Base-by-base conservation (phyloP, 2,329 filamentous ascomycete species). In the Colletotrichum plurivorum region DNA sequence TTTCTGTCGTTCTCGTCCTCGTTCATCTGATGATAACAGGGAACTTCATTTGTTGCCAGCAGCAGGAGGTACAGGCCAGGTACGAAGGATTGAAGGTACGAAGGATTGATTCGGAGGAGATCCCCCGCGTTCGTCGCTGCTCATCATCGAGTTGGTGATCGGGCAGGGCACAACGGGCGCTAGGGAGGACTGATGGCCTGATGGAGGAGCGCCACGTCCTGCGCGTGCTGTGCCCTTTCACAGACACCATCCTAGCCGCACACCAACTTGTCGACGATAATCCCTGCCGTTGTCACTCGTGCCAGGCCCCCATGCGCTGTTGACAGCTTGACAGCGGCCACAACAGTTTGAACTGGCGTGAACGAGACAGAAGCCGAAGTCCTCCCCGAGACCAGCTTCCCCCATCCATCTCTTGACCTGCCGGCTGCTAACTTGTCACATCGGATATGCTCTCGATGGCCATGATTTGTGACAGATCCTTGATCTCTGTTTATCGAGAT, bases 401-500 rank as follows among this genome's bases (percentile, higher is more conserved):
- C 5, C 27, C 5, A 31, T 22, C 20, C 20, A 22, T 22, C 20
- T 22, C 20, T 49, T 16, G 45, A 27, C 16, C 18, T 31, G 10
- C 25, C 48, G 25, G 20, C 18, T 46, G 59, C 48, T 25, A 22
- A 22, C 25, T 63, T 39, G 39, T 64, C 59, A 58, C 18, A 57
- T 62, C 25, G 27, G 31, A 46, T 18, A 20, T 53, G 46, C 18
- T 9, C 22, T 45, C 65, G 65, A 63, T 63, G 59, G 46, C 65
- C 39, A 18, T 18, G 31, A 10, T 64, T 63, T 64, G 60, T 64
- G 54, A 64, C 16, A 65, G 41, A 65, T 58, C 52, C 54, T 49
- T 48, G 48, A 69, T 59, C 54, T 58, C 18, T 64, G 39, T n/a
- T 65, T 54, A 65, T 65, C 54, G 54, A 59, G 54, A 65, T 65